phyloP scores from a whole-genome alignment of 768 basidiomycete genomes.

The Termitomyces sp. region DNA sequence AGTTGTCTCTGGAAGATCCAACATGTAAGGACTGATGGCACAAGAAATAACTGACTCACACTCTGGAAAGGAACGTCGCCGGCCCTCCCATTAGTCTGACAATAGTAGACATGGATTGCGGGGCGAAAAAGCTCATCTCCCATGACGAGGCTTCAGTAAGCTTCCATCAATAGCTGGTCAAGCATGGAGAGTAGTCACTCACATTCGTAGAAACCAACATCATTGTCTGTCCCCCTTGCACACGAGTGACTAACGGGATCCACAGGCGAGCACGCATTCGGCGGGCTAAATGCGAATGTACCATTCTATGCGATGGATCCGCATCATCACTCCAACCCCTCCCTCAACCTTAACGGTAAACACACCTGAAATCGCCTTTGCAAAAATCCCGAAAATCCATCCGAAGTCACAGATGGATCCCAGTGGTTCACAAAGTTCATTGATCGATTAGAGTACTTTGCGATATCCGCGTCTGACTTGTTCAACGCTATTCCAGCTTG shows the following conservation, averaged over 20 bases:
- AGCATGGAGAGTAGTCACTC: constrained; percentile 6
- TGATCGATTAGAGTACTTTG: constrained; percentile 41
- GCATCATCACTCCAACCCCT: neutral
- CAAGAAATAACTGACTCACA: constrained; percentile 22
- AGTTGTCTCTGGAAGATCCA: constrained; percentile 29
- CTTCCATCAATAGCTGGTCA: neutral
- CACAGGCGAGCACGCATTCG: constrained; percentile 44
- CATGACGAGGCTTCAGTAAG: constrained; percentile 38
- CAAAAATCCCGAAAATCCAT: constrained; percentile 44
- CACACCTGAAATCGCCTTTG: constrained; percentile 38
- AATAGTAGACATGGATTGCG: constrained; percentile 44
- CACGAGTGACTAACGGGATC: constrained; percentile 43
- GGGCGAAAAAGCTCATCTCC: constrained; percentile 50
- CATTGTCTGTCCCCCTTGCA: constrained; percentile 42
- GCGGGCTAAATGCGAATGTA: constrained; percentile 43
- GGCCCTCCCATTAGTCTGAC: constrained; percentile 42
- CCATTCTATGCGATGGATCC: constrained; percentile 31
- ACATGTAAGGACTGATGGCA: neutral
- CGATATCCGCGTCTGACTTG: constrained; percentile 32
- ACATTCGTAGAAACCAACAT: constrained; percentile 52
- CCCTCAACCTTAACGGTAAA: neutral
- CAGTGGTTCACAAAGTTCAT: constrained; percentile 50
- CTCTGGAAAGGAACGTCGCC: constrained; percentile 32
- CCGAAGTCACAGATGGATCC: constrained; percentile 37
- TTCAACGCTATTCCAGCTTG: constrained; percentile 39